phyloP scores from a whole-genome alignment of 179 eudicot genomes.

The Patellifolia procumbens region DNA sequence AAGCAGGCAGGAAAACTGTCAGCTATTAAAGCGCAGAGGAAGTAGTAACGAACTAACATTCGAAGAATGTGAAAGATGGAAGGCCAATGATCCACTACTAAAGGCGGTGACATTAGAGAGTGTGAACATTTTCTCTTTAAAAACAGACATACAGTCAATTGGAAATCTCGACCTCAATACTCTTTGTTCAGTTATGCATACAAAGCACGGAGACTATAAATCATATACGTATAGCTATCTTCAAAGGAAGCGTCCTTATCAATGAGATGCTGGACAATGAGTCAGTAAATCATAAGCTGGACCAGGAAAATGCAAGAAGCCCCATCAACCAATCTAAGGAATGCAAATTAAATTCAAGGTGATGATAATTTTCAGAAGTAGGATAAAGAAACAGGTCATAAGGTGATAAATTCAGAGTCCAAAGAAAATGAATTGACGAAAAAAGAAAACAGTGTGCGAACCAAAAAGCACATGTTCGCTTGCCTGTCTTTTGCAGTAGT shows the following conservation, averaged over 20 bases:
- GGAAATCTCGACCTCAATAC: neutral
- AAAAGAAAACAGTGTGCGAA: neutral
- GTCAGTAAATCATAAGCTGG: neutral
- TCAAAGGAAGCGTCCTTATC: neutral
- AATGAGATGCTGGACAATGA: neutral
- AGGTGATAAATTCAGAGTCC: neutral
- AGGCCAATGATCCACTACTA: neutral
- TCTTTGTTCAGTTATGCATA: neutral
- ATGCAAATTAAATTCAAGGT: neutral
- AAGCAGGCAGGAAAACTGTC: neutral
- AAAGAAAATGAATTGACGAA: neutral
- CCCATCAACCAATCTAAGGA: too few relatives aligned
- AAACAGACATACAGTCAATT: neutral
- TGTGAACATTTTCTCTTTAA: neutral
- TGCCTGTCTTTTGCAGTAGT: slow-evolving; percentile 95
- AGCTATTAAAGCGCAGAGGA: neutral
- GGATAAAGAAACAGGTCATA: neutral
- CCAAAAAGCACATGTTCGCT: neutral
- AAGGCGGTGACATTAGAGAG: neutral
- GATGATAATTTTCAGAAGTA: neutral
- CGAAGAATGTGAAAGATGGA: neutral
- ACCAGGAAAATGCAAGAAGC: neutral
- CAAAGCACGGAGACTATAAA: neutral
- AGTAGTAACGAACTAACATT: too few relatives aligned
- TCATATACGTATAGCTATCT: neutral